Conservation (phyloP, 2,329 filamentous ascomycete species). For the Podosphaera aphanis region DNA sequence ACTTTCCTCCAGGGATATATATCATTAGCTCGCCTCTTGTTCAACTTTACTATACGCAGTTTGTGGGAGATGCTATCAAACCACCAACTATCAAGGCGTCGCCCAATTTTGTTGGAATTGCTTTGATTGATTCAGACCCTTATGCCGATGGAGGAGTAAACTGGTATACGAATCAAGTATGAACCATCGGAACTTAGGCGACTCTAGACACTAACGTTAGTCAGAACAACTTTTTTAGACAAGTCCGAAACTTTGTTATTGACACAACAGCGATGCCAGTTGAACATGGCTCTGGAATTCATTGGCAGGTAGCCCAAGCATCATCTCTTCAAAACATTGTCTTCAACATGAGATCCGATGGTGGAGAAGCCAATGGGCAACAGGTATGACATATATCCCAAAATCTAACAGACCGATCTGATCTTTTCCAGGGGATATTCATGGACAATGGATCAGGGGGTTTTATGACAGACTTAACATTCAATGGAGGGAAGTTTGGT, state of each 20-base stretch:
- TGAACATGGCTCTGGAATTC: slow-evolving; percentile 43
- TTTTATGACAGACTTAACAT: slow-evolving; percentile 61
- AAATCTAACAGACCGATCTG: not conserved
- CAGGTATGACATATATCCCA: slow-evolving; percentile 18
- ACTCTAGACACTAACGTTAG: too few species aligned
- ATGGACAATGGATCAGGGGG: slow-evolving; percentile 71
- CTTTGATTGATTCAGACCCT: slow-evolving; percentile 69
- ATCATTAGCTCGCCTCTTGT: slow-evolving; percentile 56
- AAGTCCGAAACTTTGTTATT: slow-evolving; percentile 61
- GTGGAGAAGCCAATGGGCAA: slow-evolving; percentile 39
- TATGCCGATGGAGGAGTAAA: slow-evolving; percentile 47
- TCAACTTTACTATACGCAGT: slow-evolving; percentile 81
- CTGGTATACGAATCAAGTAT: slow-evolving; percentile 60
- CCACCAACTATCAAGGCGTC: slow-evolving; percentile 55
- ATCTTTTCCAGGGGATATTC: slow-evolving; percentile 34
- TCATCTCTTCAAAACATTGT: slow-evolving; percentile 61
- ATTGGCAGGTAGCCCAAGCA: slow-evolving; percentile 72
- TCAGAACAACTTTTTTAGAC: slow-evolving; percentile 69
- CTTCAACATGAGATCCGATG: slow-evolving; percentile 54
- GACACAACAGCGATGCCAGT: slow-evolving; percentile 45
- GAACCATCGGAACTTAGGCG: not conserved
- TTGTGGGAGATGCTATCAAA: slow-evolving; percentile 56
- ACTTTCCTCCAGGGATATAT: slow-evolving; percentile 78
- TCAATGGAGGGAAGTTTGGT: slow-evolving; percentile 61
- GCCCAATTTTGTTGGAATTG: slow-evolving; percentile 57